phyloP scores from a whole-genome alignment of 2,329 filamentous ascomycete species.

The Domatiomyces catenatus region DNA sequence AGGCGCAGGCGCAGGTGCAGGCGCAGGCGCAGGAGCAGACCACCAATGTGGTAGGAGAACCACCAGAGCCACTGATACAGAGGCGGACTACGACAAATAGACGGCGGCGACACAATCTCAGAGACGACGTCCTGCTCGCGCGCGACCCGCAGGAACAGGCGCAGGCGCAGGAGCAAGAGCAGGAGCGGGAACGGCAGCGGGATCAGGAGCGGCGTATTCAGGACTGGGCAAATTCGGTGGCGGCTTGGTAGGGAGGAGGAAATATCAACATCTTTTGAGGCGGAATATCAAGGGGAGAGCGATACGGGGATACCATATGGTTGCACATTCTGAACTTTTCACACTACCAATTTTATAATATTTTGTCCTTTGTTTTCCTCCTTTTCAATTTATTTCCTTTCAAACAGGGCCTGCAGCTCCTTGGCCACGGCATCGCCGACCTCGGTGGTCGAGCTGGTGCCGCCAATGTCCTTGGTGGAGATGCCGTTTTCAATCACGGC shows the following conservation, averaged over 20 bases:
- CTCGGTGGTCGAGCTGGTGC: conserved; percentile 54
- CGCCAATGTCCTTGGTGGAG: conserved; percentile 73
- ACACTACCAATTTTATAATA: no score
- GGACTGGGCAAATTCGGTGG: conserved; percentile 9
- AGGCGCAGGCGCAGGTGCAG: no score
- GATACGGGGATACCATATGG: no score
- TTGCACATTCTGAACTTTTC: no score
- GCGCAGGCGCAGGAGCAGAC: no score
- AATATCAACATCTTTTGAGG: no score
- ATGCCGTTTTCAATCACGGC: conserved; percentile 64
- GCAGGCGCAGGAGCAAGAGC: conserved; percentile 5
- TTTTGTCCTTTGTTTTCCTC: no score
- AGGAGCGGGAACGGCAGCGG: conserved; percentile 21
- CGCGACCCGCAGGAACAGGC: background rate
- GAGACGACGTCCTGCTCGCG: conserved; percentile 1
- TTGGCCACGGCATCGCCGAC: conserved; percentile 70
- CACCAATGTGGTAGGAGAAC: conserved; percentile 8
- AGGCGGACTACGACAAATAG: background rate
- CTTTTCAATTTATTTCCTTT: conserved; percentile 16
- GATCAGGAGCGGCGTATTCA: conserved; percentile 7
- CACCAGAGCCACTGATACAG: background rate
- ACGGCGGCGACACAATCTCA: background rate
- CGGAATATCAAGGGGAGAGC: no score
- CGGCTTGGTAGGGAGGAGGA: background rate
- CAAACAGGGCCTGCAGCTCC: conserved; percentile 56